A percentile compares a stretch with the other conserved stretches of the same genome.
phyloP scores from a whole-genome alignment of 225 moss, liverwort and hornwort species.

The Ulota crispa region DNA sequence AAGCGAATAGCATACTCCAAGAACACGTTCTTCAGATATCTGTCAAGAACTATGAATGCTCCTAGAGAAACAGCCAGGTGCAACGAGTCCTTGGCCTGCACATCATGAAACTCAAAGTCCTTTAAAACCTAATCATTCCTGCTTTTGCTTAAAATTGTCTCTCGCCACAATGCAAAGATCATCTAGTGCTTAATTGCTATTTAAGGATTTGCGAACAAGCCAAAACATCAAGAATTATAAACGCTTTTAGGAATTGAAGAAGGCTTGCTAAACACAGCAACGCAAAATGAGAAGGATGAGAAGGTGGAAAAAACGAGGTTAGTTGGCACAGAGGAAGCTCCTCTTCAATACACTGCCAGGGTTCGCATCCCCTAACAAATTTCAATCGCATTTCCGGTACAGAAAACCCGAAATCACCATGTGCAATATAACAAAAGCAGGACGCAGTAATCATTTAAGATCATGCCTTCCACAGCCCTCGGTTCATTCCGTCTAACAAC shows the following conservation, averaged over 20 bases:
- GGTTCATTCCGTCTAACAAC: not conserved
- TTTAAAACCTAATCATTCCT: slow-evolving; percentile 16
- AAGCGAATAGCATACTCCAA: slow-evolving; percentile 71
- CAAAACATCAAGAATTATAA: not conserved
- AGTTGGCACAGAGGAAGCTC: not conserved
- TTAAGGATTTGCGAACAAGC: not conserved
- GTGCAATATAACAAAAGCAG: not conserved
- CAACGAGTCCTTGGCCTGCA: slow-evolving; percentile 76
- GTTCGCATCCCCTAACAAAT: not conserved
- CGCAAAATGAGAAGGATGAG: not conserved
- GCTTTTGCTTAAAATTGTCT: not conserved
- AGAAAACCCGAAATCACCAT: not conserved
- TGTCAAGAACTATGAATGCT: slow-evolving; percentile 72
- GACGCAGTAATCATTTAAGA: not conserved
- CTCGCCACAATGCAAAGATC: slow-evolving; percentile 4
- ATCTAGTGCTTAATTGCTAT: not conserved
- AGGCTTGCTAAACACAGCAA: not conserved
- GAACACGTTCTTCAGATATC: slow-evolving; percentile 68
- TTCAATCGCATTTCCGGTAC: not conserved
- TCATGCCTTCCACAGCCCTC: not conserved
- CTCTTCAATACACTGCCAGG: not conserved
- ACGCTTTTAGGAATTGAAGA: not conserved
- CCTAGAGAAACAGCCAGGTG: slow-evolving; percentile 81
- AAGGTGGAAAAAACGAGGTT: not conserved
- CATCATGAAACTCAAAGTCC: slow-evolving; percentile 35